Base-by-base conservation (phyloP, 2,329 filamentous ascomycete species). In the Periconia macrospinosa region DNA sequence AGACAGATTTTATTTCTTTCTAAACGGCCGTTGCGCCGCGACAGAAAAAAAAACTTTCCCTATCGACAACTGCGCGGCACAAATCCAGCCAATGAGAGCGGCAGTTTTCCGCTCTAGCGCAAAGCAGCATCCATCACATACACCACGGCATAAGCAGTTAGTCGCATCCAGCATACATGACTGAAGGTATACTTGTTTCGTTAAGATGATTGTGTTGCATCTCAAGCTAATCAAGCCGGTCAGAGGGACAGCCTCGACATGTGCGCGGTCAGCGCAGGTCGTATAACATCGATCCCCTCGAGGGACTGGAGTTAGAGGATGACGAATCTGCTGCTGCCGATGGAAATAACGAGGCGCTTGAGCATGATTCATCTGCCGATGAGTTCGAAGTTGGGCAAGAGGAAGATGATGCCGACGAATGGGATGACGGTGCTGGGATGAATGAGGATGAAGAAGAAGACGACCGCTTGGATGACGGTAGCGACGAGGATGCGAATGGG, bases 381-480 rank as follows among this genome's bases (percentile, higher is more conserved):
- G 62, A 63, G 18, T 69, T 69, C 41, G 60, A 63, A 55, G 62
- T 61, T 1, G 62, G 62, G 33, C 56, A 53, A 3, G 57, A 62
- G 6, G 51, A 65, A 27, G 57, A 52, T 11, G 63, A 65, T 7
- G 56, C 53, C 27, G 64, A 66, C 23, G 63, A 66, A 15, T 56
- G 63, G 41, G 65, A 59, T 3, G 62, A 65, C 3, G 61, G 65
- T 13, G 55, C 60, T 23, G 17, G 7, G 10, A 30, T 17, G 14
- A 58, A 57, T 33, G 67, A 71, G 52, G 74, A 77, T 18, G 67
- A 73, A 23, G 67, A 75, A 42, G 66, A 66, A 10, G 61, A 59
- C 14, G 59, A 56, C 15, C 23, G 23, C 23, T 3, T 5, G 5
- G 23, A 27, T 27, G 58, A 54, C 7, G 65, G 55, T 1, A 60